Evolutionary conservation across 345 rosid species (phyloP).

Genomic region (Pugionium dolabratum): DNA sequence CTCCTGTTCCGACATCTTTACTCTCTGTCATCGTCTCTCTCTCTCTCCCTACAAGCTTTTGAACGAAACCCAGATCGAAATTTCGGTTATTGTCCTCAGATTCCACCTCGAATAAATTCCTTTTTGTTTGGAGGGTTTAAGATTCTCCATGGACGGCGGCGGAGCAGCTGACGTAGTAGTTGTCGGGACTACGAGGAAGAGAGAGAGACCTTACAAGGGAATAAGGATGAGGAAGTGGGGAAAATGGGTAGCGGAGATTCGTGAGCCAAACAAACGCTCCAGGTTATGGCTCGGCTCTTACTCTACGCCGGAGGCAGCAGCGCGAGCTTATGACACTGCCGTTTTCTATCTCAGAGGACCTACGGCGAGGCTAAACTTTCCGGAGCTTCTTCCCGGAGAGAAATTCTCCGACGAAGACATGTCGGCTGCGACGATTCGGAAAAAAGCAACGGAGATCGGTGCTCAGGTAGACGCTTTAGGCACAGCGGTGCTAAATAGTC

Average conservation of each 20-base stretch:
- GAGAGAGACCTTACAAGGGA: conserved; percentile 77
- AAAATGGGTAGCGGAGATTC: conserved; percentile 98
- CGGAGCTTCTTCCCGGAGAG: conserved; percentile 70
- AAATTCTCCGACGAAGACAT: conserved; percentile 57
- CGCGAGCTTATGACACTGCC: conserved; percentile 95
- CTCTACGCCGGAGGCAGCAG: conserved; percentile 91
- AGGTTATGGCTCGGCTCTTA: conserved; percentile 98
- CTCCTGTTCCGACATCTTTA: conserved; percentile 41
- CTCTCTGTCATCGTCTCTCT: conserved; percentile 32
- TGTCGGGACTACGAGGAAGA: conserved; percentile 42
- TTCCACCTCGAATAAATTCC: conserved; percentile 17
- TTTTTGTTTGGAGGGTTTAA: conserved; percentile 1
- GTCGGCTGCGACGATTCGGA: conserved; percentile 84
- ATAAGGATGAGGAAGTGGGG: conserved; percentile 99
- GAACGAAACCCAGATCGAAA: conserved; percentile 13
- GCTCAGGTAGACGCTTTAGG: conserved; percentile 89
- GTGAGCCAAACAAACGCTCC: conserved; percentile 94
- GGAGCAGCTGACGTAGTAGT: conserved; percentile 40
- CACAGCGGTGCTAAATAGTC: conserved; percentile 43
- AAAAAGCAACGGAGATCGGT: conserved; percentile 90
- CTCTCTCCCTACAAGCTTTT: neutral
- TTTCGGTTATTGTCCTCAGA: neutral
- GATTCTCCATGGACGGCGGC: conserved; percentile 45
- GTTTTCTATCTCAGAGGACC: conserved; percentile 92
- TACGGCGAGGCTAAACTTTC: conserved; percentile 90